Evolutionary conservation across 2,329 filamentous ascomycete genomes (phyloP).

Genomic region (Xylariaceae sp.): DNA sequence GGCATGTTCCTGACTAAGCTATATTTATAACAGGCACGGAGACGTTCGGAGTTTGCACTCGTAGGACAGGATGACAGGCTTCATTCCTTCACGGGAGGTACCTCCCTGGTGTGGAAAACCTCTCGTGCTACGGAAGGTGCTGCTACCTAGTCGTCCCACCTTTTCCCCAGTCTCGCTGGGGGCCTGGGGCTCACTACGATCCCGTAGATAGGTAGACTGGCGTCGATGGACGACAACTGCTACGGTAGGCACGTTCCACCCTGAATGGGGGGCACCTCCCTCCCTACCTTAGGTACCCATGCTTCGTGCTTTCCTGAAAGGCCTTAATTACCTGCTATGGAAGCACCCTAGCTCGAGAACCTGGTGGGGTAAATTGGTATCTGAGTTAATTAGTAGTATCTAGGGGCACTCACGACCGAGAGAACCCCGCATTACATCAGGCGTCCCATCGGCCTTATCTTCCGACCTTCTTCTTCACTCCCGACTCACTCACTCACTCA

Average conservation of each 20-base stretch:
- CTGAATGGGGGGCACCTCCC: too few relatives aligned
- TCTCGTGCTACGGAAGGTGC: too few relatives aligned
- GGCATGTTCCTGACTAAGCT: neutral
- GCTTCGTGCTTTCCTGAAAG: neutral
- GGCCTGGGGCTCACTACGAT: neutral
- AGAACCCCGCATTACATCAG: slow-evolving; percentile 17
- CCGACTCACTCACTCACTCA: neutral
- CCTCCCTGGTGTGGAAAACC: too few relatives aligned
- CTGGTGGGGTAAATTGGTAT: slow-evolving; percentile 6
- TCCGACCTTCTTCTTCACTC: neutral
- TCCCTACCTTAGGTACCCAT: neutral
- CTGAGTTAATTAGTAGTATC: neutral
- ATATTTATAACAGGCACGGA: neutral
- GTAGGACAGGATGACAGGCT: too few relatives aligned
- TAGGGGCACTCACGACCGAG: neutral
- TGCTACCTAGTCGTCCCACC: too few relatives aligned
- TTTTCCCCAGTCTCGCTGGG: too few relatives aligned
- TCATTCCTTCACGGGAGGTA: too few relatives aligned
- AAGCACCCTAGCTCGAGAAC: neutral
- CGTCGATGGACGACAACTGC: too few relatives aligned
- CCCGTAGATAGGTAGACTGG: too few relatives aligned
- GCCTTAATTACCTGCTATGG: too few relatives aligned
- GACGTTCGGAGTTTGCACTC: too few relatives aligned
- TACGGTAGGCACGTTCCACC: too few relatives aligned
- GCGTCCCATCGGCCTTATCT: neutral